Evolutionary conservation across 768 basidiomycete genomes (phyloP).

Genomic region (Mycena haematopus): DNA sequence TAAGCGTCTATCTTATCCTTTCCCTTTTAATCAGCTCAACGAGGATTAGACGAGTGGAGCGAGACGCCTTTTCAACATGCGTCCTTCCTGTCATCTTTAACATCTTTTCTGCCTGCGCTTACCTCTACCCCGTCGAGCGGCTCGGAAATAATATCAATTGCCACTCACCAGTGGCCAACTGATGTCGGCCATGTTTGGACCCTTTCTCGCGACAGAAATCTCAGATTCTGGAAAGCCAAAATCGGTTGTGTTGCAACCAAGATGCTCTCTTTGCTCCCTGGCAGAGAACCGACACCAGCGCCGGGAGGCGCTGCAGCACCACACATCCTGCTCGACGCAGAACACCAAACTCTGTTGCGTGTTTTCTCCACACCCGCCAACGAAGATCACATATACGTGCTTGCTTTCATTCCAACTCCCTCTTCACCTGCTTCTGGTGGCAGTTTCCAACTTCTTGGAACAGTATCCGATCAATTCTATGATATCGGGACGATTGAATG

Average conservation of each 20-base stretch:
- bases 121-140: conserved; percentile 53
- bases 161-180: conserved; percentile 77
- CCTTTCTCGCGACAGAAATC: conserved; percentile 83
- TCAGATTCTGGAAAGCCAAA: conserved; percentile 85
- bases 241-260: conserved; percentile 74
- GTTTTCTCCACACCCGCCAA: conserved; percentile 58
- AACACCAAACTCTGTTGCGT: conserved; percentile 67
- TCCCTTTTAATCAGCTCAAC: conserved; percentile 28
- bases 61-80: conserved; percentile 69
- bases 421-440: conserved; percentile 73
- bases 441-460: conserved; percentile 73
- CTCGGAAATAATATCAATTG: conserved; percentile 72
- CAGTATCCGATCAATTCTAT: conserved; percentile 62
- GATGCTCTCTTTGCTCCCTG: conserved; percentile 48
- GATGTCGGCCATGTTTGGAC: conserved; percentile 82
- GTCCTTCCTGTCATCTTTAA: conserved; percentile 70
- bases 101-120: conserved; percentile 66
- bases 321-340: conserved; percentile 61
- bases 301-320: conserved; percentile 40
- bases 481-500: conserved; percentile 66
- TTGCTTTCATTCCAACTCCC: conserved; percentile 77
- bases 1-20: conserved; percentile 42
- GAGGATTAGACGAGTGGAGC: conserved; percentile 66
- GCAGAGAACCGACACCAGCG: conserved; percentile 41
- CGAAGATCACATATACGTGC: conserved; percentile 62